phyloP scores from a whole-genome alignment of 1,139 yeast species.

The Yamadazyma sp. region DNA sequence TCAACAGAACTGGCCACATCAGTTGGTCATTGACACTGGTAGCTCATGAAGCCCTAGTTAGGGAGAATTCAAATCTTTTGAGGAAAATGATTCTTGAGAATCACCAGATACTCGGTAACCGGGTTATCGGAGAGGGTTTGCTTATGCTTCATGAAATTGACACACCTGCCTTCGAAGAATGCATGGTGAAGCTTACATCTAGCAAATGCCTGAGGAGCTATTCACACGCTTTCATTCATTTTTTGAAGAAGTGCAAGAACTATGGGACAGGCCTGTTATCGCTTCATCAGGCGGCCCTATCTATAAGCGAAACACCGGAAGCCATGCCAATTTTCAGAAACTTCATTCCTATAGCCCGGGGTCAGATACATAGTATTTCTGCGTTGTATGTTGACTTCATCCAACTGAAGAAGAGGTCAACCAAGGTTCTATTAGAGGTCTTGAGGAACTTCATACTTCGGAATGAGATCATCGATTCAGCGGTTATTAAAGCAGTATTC shows the following conservation, averaged over 20 bases:
- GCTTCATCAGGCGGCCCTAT: too few relatives aligned
- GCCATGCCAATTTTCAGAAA: too few relatives aligned
- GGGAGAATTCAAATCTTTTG: not conserved
- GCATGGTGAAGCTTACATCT: too few relatives aligned
- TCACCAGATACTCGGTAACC: not conserved
- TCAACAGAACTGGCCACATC: not conserved
- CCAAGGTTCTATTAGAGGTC: conserved; percentile 23
- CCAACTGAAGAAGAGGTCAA: conserved; percentile 5
- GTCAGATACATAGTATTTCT: conserved; percentile 1
- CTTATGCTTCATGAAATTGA: not conserved
- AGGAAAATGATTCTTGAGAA: not conserved
- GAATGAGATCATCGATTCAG: conserved; percentile 16
- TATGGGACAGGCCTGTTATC: too few relatives aligned
- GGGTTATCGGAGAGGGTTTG: not conserved
- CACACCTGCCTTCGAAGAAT: too few relatives aligned
- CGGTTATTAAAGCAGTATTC: conserved; percentile 15
- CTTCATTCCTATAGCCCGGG: conserved; percentile 5
- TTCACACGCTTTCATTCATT: too few relatives aligned
- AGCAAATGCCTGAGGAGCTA: too few relatives aligned
- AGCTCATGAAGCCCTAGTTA: not conserved
- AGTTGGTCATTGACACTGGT: conserved; percentile 2
- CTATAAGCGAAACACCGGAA: too few relatives aligned
- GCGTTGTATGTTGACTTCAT: conserved; percentile 9
- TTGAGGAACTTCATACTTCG: conserved; percentile 21
- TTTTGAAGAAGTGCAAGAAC: too few relatives aligned